Conservation (phyloP, 306 rosid genomes). For the Castanopsis chinensis region DNA sequence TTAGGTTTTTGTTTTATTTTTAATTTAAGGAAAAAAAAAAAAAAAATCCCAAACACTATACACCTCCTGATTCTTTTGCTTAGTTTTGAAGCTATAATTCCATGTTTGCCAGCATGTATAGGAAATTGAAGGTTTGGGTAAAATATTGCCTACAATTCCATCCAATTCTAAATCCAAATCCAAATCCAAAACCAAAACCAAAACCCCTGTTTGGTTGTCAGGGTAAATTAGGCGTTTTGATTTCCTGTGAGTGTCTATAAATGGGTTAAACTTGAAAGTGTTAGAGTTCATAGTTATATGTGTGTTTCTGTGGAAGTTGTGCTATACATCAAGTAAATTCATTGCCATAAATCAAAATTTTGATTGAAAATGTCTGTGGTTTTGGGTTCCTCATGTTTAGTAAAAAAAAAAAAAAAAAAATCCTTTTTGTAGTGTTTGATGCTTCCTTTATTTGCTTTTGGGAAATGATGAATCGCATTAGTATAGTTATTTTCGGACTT, state of each 20-base stretch:
- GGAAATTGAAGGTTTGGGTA: background rate
- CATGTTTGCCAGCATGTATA: background rate
- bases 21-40: background rate
- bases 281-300: background rate
- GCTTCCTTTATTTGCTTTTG: background rate
- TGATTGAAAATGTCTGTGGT: too few relatives aligned
- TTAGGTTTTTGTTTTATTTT: background rate
- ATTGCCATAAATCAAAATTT: background rate
- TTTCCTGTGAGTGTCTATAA: background rate
- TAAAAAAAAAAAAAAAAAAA: background rate
- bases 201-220: background rate
- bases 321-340: background rate
- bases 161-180: background rate
- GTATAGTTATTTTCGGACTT: background rate
- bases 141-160: background rate
- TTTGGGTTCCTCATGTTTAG: background rate
- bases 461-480: background rate
- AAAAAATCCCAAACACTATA: too few relatives aligned
- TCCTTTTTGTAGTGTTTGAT: background rate
- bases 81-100: background rate
- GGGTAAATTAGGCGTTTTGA: background rate
- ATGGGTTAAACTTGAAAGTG: background rate
- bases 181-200: background rate
- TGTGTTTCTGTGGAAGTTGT: background rate
- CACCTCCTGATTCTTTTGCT: background rate